phyloP scores from a whole-genome alignment of 228 moss, liverwort and hornwort species.

The Sphagnum fallax region DNA sequence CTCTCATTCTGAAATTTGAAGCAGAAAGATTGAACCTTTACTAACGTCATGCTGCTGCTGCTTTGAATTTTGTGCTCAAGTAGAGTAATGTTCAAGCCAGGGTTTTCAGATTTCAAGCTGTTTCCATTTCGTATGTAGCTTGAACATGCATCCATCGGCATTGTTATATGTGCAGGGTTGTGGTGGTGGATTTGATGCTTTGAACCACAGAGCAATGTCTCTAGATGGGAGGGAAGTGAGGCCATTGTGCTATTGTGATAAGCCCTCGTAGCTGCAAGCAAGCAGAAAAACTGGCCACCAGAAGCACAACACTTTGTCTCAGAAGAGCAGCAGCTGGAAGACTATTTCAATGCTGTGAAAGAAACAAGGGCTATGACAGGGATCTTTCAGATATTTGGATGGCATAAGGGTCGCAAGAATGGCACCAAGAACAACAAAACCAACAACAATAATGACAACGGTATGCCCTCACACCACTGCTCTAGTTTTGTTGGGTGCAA shows the following conservation, averaged over 20 bases:
- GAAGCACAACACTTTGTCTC: background rate
- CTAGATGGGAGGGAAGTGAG: slow-evolving; percentile 17
- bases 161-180: too few relatives aligned
- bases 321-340: too few relatives aligned
- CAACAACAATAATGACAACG: background rate
- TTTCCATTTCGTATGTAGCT: too few relatives aligned
- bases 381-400: slow-evolving; percentile 58
- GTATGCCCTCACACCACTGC: slow-evolving; percentile 4
- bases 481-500: background rate
- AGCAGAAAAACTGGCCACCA: slow-evolving; percentile 12
- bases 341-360: background rate
- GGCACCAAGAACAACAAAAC: slow-evolving; percentile 30
- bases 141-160: too few relatives aligned
- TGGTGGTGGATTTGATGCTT: too few relatives aligned
- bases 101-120: too few relatives aligned
- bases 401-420: slow-evolving; percentile 40
- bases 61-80: too few relatives aligned
- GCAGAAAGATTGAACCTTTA: too few relatives aligned
- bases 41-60: too few relatives aligned
- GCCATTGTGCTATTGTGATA: slow-evolving; percentile 9
- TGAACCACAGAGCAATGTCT: slow-evolving; percentile 14
- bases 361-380: slow-evolving; percentile 33
- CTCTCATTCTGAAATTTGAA: too few relatives aligned
- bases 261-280: slow-evolving; percentile 14
- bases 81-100: too few relatives aligned